Base-by-base conservation (phyloP, 1,284 basidiomycete species). In the Exsudoporus floridanus region DNA sequence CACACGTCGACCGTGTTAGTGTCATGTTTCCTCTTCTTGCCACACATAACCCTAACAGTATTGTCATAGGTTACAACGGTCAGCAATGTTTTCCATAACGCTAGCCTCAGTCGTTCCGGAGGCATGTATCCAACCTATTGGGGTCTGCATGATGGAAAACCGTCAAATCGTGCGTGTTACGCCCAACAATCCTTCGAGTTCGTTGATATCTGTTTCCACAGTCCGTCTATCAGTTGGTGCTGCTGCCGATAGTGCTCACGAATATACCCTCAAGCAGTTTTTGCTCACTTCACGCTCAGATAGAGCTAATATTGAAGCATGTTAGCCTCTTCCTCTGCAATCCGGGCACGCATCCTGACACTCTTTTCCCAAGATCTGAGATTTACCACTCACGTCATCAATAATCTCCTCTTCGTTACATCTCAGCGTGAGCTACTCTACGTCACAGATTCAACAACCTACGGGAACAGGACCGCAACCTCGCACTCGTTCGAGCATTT, bases 221-320 rank as follows among this genome's bases (percentile, higher is more conserved):
- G 80, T 65, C 21, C 77, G 73, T 59, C 59, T 85, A 19, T 84
- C 83, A 1, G 79, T 86, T 5, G 87, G 87, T 14, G 81, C 77
- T 1, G 75, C 73, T 41, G 83, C 84, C 3, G 87, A 90, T 58
- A 89, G 87, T 60, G 81, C 78, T 3, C 83, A 90, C 52, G 88
- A 91, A 65, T 90, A 90, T 61, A 76, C 88, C 19, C 75, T 90
- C 35, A 90, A 90, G 61, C 81, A 86, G 53, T 88, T 82, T 66
- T 70, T 90, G 10, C 73, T 88, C 18, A 84, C 84, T 5, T 81
- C 75, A 16, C 74, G 78, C 57, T 76, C 78, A 4, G 85, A 90
- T 61, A 77, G 72, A 57, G 70, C 71, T 25, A 80, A 78, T 55
- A 73, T 84, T 5, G 78, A 86, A 59, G 76, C 87, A 73, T 90